Conservation (phyloP, 2,329 filamentous ascomycete species). For the Teratosphaeria destructans region DNA sequence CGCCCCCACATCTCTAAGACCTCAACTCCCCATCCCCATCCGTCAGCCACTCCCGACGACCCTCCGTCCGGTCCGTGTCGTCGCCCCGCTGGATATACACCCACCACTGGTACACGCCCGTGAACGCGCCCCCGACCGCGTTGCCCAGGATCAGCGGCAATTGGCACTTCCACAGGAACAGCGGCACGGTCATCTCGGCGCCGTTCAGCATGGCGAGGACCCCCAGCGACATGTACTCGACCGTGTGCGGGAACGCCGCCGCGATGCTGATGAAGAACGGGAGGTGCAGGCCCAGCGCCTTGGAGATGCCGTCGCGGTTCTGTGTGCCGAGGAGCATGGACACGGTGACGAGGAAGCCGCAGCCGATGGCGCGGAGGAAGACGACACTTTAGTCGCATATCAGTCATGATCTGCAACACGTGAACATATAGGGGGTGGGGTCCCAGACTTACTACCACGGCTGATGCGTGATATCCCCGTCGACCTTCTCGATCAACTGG, state of each 20-base stretch:
- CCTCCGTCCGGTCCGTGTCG: neutral
- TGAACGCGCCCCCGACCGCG: slow-evolving; percentile 15
- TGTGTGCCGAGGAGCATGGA: slow-evolving; percentile 23
- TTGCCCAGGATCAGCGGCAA: slow-evolving; percentile 20
- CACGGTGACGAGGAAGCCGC: slow-evolving; percentile 20
- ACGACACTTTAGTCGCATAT: slow-evolving; percentile 4
- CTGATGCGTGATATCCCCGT: slow-evolving; percentile 14
- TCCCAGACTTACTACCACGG: slow-evolving; percentile 8
- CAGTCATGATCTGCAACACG: too few relatives aligned
- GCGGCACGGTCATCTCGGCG: slow-evolving; percentile 11
- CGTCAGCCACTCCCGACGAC: neutral
- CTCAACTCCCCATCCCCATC: neutral
- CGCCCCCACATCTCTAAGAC: neutral
- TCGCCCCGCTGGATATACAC: slow-evolving; percentile 1
- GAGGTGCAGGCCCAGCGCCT: slow-evolving; percentile 17
- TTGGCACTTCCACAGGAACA: slow-evolving; percentile 19
- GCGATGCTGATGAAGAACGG: slow-evolving; percentile 20
- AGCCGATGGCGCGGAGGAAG: slow-evolving; percentile 18
- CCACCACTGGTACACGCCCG: slow-evolving; percentile 11
- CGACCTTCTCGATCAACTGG: slow-evolving; percentile 13
- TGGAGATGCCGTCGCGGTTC: slow-evolving; percentile 22
- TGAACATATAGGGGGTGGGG: neutral
- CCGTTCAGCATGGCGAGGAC: slow-evolving; percentile 17
- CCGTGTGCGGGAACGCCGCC: slow-evolving; percentile 20
- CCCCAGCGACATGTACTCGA: slow-evolving; percentile 22